Base-by-base conservation (phyloP, 495 filamentous ascomycete species). In the Tuber microsphaerosporum region DNA sequence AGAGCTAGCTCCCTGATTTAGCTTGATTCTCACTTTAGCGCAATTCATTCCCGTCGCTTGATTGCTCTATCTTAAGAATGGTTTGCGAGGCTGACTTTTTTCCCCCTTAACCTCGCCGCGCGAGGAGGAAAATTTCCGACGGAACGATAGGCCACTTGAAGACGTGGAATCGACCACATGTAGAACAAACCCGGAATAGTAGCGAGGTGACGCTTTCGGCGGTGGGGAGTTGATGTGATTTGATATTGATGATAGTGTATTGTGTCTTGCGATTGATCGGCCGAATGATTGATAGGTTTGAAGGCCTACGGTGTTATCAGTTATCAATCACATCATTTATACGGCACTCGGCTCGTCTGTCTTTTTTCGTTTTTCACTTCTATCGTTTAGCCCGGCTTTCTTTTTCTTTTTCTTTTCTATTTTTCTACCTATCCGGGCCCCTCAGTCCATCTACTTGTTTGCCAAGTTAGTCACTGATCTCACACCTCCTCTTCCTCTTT, bases 151-250 rank as follows among this genome's bases (percentile, higher is more conserved):
- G 94, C 26, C 94, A 97, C 84, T 90, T 97, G 80, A 89, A 92
- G 75, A 94, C 92, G 42, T 97, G 93, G 93, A 88, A 91, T 79
- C 89, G 94, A 61, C 94, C 94, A 20, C 87, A 86, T 75, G 70
- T 80, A 45, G 75, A 71, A 56, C 90, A 92, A 83, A 87, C 85
- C 73, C 85, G 87, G 46, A 85, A 84, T 20, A 76, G 82, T 69
- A 82, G 84, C 41, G 83, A 85, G 43, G 84, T 77, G 51, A 81
- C 79, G 42, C 75, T 81, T 69, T 84, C 84, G 73, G 76, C 79
- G 71, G 65, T 73, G 22, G 80, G 73, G 72, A 81, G 79, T 75
- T 80, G 69, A 80, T 73, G 61, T 70, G 26, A 5, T 65, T 26
- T 17, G 56, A n/a, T 65, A 17, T 34, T 65, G 56, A 31, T 61